Base-by-base conservation (phyloP, 202 grass and related monocot species). In the Musa balbisiana region DNA sequence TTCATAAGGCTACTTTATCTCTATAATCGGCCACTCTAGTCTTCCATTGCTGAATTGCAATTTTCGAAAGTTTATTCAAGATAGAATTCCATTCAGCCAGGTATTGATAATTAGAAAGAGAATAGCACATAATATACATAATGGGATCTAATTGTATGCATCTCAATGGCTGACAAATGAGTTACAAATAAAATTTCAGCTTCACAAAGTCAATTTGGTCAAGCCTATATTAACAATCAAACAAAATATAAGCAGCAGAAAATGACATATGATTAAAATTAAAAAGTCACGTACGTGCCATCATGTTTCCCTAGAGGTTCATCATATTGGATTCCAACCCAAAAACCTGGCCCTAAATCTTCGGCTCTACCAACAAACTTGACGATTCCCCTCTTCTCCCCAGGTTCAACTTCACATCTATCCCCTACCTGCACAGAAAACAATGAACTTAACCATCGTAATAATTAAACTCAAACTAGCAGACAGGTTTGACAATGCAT, bases 301-400 rank as follows among this genome's bases (percentile, higher is more conserved):
- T 97, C 88, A 8, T 97, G 90, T 21, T 97, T 97, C 72, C 94
- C 94, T 16, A 97, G 85, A 55, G 94, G 90, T 78, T 97, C 94
- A 62, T 93, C 94, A 56, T 97, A 97, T 78, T 93, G 94, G 70
- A 97, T 80, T 8, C 88, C 90, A 62, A 97, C 73, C 90, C 94
- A 97, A 81, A 91, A 97, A 60, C 94, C 94, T 29, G 78, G 81
- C 19, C 94, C 90, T 55, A 97, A 86, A 56, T 82, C 77, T 80
- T 93, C 94, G 75, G 88, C 88, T 83, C 56, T 89, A 73, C 86
- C 90, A 65, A 91, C 84, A 77, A 93, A 97, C 80, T 97, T 89
- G 67, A 97, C 81, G n/a, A 81, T 66, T 73, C 94, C 90, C 76
- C 90, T 91, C 83, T 93, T 93, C 74, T 81, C 90, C 65, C 94